Percentiles rank a stretch among this genome's conserved stretches.
These are phyloP conservation scores for Fusarium tricinctum DNA, from an alignment of 2,329 filamentous ascomycete species.

Conservation along the genomic window DNA sequence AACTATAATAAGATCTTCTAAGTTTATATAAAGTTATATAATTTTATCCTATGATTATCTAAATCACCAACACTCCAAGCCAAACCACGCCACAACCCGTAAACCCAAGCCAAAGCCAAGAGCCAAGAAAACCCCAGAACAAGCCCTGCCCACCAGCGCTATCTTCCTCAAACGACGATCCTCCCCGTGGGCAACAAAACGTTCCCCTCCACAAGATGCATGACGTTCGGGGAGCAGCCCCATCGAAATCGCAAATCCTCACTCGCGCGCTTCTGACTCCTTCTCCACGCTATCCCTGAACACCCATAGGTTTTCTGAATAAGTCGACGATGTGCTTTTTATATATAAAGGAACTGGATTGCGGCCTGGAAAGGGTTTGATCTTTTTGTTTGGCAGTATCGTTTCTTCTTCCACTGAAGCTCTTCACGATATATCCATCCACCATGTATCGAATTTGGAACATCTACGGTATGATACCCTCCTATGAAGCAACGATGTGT, in stretches of 20 bases:
- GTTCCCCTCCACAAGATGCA: conserved; percentile 28
- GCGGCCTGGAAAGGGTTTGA: not conserved
- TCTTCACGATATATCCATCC: conserved; percentile 14
- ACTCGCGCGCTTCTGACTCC: conserved; percentile 50
- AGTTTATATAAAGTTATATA: too few relatives aligned
- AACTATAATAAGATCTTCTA: too few relatives aligned
- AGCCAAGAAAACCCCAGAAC: conserved; percentile 5
- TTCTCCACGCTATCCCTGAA: conserved; percentile 40
- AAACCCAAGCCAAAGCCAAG: conserved; percentile 8
- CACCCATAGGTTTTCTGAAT: not conserved
- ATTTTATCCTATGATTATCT: too few relatives aligned
- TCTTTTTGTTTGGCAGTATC: conserved; percentile 4
- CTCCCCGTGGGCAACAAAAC: conserved; percentile 33
- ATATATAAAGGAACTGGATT: conserved; percentile 39
- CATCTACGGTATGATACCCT: conserved; percentile 52
- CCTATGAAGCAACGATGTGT: not conserved
- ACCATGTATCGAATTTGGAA: conserved; percentile 56
- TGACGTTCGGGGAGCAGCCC: conserved; percentile 42
- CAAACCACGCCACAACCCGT: conserved; percentile 26
- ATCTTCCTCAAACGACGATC: conserved; percentile 35
- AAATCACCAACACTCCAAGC: not conserved
- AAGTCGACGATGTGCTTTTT: conserved; percentile 1
- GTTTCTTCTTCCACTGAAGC: conserved; percentile 4
- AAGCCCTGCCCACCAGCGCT: not conserved
- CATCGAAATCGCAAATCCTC: conserved; percentile 32